Conservation (phyloP, 495 filamentous ascomycete species). For the Aspergillus bridgeri region DNA sequence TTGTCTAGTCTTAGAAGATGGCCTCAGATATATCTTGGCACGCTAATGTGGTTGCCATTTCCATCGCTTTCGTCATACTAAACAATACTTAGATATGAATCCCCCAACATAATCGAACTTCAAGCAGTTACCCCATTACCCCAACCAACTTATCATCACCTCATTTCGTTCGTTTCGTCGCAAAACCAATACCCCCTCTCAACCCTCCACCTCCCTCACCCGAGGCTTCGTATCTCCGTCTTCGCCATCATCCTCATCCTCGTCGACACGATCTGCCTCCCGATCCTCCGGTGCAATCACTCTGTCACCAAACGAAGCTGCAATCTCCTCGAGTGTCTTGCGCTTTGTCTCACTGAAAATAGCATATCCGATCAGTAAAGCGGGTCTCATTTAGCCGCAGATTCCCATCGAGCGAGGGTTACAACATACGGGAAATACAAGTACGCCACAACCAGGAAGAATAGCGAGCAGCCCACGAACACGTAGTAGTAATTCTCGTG, state of each 20-base stretch:
- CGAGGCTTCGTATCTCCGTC: constrained; percentile 15
- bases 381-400: background rate
- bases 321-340: constrained; percentile 58
- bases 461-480: constrained; percentile 48
- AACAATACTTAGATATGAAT: too few relatives aligned
- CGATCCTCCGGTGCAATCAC: constrained; percentile 42
- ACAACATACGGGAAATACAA: constrained; percentile 52
- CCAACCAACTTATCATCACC: too few relatives aligned
- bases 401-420: background rate
- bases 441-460: constrained; percentile 51
- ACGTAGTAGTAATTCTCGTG: constrained; percentile 60
- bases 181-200: background rate
- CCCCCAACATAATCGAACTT: too few relatives aligned
- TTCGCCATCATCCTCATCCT: background rate
- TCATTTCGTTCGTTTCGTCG: too few relatives aligned
- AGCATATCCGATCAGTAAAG: background rate
- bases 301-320: constrained; percentile 53
- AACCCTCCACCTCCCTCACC: constrained; percentile 14
- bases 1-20: too few relatives aligned
- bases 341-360: constrained; percentile 46
- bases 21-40: too few relatives aligned
- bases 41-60: too few relatives aligned
- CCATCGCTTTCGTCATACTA: too few relatives aligned
- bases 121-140: too few relatives aligned
- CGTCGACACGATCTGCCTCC: background rate